Conservation (phyloP, 176 grass and related monocot genomes). For the Triticum dicoccoides region DNA sequence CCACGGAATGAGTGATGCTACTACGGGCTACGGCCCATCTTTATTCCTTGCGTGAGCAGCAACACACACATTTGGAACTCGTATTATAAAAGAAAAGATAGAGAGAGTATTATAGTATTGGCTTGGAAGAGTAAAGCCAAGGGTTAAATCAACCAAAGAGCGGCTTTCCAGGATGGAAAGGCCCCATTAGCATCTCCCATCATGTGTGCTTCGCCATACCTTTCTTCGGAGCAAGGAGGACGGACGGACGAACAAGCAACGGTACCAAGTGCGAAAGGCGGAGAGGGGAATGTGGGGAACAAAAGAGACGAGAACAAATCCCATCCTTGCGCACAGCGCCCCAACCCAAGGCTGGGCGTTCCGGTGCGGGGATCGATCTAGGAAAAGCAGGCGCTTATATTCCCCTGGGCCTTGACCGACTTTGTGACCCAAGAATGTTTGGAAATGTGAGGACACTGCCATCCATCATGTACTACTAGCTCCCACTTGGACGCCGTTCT, state of each 20-base stretch:
- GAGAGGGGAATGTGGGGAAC: slow-evolving; percentile 20
- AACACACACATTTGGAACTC: neutral
- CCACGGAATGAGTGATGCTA: neutral
- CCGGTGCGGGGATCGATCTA: slow-evolving; percentile 5
- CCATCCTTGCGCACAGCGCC: slow-evolving; percentile 13
- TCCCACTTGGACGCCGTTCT: neutral
- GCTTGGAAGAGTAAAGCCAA: slow-evolving; percentile 8
- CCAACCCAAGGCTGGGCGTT: neutral
- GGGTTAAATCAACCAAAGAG: slow-evolving; percentile 36
- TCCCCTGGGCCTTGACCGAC: slow-evolving; percentile 47
- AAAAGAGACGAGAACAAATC: slow-evolving; percentile 52
- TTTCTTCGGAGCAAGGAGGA: slow-evolving; percentile 17
- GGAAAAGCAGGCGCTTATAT: slow-evolving; percentile 14
- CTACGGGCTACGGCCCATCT: slow-evolving; percentile 7
- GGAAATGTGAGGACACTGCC: neutral
- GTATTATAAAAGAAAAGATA: neutral
- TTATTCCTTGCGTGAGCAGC: slow-evolving; percentile 5
- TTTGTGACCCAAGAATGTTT: slow-evolving; percentile 36
- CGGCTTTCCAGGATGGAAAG: slow-evolving; percentile 25
- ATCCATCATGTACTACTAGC: neutral
- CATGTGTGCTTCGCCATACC: neutral
- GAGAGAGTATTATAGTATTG: neutral
- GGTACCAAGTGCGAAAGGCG: neutral
- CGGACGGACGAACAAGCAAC: neutral
- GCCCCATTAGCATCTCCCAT: slow-evolving; percentile 11